A percentile compares a stretch with the other conserved stretches of the same genome.
Conservation (phyloP, 495 filamentous ascomycete species). For the Apiosordaria backusii region DNA sequence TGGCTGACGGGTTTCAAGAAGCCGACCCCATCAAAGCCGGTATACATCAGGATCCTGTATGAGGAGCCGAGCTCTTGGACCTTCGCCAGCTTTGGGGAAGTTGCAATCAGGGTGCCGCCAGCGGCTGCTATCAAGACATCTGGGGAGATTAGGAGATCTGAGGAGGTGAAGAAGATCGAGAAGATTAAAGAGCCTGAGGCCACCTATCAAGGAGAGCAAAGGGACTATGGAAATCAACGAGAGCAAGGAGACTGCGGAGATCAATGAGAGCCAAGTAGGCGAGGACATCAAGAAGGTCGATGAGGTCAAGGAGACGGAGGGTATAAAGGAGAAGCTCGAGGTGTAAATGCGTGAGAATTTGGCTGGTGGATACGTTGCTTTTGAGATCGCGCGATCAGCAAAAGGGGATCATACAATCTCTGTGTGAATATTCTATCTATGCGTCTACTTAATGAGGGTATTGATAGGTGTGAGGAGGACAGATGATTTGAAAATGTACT, state of each 20-base stretch:
- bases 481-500: no score
- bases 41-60: not conserved
- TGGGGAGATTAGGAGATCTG: not conserved
- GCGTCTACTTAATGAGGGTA: not conserved
- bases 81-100: not conserved
- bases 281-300: not conserved
- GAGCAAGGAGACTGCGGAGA: not conserved
- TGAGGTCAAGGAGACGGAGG: not conserved
- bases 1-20: conserved; percentile 15
- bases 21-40: not conserved
- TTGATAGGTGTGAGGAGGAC: not conserved
- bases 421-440: not conserved
- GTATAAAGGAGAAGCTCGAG: not conserved
- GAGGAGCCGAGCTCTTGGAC: not conserved
- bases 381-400: no score
- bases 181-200: not conserved
- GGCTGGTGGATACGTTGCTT: not conserved
- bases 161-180: not conserved
- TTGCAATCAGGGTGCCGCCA: not conserved
- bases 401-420: not conserved
- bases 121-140: not conserved
- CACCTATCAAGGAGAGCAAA: no score
- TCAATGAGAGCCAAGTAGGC: not conserved
- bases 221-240: not conserved
- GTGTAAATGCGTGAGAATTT: not conserved